A percentile compares a stretch with the other conserved stretches of the same genome.
Evolutionary conservation across 192 early-diverging fungal genomes (phyloP).

Genomic region (Chytriomyces sp.): DNA sequence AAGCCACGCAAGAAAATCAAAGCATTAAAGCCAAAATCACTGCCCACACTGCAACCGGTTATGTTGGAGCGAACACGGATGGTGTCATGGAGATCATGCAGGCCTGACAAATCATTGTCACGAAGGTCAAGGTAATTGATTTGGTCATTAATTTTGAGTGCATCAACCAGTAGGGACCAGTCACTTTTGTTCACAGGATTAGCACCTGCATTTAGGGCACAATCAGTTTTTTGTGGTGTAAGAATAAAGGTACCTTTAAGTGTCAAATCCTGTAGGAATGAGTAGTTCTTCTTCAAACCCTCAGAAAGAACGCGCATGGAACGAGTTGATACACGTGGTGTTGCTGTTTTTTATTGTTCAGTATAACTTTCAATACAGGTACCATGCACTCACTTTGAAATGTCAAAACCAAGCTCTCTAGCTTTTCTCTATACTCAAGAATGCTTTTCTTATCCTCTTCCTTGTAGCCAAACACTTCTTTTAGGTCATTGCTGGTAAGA

Average conservation of each 20-base stretch:
- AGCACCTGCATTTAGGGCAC: background rate
- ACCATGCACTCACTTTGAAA: constrained; percentile 1
- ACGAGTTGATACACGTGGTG: background rate
- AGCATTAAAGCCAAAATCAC: background rate
- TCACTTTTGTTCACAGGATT: background rate
- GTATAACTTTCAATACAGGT: background rate
- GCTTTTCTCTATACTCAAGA: constrained; percentile 2
- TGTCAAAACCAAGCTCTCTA: background rate
- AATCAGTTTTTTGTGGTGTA: background rate
- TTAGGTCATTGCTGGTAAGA: constrained; percentile 16
- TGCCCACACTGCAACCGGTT: background rate
- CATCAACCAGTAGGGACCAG: constrained; percentile 6
- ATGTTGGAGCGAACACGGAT: constrained; percentile 1
- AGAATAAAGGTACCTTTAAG: background rate
- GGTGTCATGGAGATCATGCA: background rate
- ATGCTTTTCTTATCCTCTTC: constrained; percentile 10
- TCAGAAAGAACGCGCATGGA: constrained; percentile 13
- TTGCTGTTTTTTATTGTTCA: background rate
- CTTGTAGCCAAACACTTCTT: constrained; percentile 22
- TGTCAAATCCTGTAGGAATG: background rate
- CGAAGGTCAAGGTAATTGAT: background rate
- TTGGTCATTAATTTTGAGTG: background rate
- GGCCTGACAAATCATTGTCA: constrained; percentile 14
- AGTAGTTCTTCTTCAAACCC: background rate
- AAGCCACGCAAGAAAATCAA: background rate